Conservation (phyloP, 1,139 yeast genomes). For the Kurtzmaniella natalensis region DNA sequence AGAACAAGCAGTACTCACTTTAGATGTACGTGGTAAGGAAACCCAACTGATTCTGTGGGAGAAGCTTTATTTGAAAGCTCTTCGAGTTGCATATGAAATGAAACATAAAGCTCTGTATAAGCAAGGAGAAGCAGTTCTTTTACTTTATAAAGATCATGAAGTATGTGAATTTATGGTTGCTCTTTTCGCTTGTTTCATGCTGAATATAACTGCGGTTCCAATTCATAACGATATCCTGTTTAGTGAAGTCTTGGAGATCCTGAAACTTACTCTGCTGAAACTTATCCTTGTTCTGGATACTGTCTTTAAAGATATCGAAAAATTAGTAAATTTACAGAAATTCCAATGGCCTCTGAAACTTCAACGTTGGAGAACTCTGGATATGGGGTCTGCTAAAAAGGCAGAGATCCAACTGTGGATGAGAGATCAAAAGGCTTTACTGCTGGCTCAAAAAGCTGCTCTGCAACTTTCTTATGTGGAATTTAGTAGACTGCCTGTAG, state of each 20-base stretch:
- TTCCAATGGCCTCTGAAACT: slow-evolving; percentile 42
- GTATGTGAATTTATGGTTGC: slow-evolving; percentile 84
- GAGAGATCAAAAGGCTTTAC: slow-evolving; percentile 12
- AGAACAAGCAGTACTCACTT: slow-evolving; percentile 66
- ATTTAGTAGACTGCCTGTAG: slow-evolving; percentile 84
- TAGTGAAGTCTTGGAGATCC: slow-evolving; percentile 65
- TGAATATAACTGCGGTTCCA: slow-evolving; percentile 94
- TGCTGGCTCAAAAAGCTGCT: slow-evolving; percentile 41
- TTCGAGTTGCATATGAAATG: slow-evolving; percentile 85
- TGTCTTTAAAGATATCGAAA: slow-evolving; percentile 67
- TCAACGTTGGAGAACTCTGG: slow-evolving; percentile 83
- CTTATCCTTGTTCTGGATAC: slow-evolving; percentile 78
- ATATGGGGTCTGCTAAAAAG: slow-evolving; percentile 65
- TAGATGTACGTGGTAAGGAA: slow-evolving; percentile 83
- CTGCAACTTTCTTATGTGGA: slow-evolving; percentile 76
- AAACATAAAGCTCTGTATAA: slow-evolving; percentile 65
- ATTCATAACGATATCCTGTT: slow-evolving; percentile 69
- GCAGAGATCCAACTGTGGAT: slow-evolving; percentile 33
- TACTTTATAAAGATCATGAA: slow-evolving; percentile 81
- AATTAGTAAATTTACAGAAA: slow-evolving; percentile 35
- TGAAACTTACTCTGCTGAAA: slow-evolving; percentile 72
- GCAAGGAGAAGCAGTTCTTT: slow-evolving; percentile 77
- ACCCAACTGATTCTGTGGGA: slow-evolving; percentile 81
- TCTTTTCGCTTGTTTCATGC: slow-evolving; percentile 84
- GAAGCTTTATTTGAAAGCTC: slow-evolving; percentile 75